Percentiles rank a stretch among this genome's conserved stretches.
phyloP scores from a whole-genome alignment of 129 eudicot species.

The Apium graveolens region DNA sequence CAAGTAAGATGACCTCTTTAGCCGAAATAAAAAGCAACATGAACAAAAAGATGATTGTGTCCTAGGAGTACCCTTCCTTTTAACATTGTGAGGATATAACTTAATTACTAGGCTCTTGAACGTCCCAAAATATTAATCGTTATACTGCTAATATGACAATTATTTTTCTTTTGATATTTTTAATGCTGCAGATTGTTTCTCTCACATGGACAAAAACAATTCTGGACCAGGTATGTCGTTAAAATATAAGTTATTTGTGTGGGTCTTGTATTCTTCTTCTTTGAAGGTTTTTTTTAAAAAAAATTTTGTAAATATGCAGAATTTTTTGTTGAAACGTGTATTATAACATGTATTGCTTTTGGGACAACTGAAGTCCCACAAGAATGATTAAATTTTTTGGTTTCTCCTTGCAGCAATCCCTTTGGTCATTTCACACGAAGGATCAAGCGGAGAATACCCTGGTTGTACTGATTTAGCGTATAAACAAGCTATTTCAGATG shows the following conservation, averaged over 20 bases:
- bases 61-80: neutral
- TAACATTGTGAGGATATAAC: neutral
- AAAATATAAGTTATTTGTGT: neutral
- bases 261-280: neutral
- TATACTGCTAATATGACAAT: neutral
- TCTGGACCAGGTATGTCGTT: slow-evolving; percentile 49
- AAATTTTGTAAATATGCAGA: too few relatives aligned
- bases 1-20: neutral
- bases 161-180: neutral
- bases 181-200: slow-evolving; percentile 54
- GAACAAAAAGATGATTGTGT: neutral
- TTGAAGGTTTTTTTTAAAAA: too few relatives aligned
- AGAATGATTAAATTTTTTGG: neutral
- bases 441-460: slow-evolving; percentile 91
- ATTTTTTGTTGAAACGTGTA: neutral
- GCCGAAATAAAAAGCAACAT: neutral
- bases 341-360: neutral
- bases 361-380: neutral
- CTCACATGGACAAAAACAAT: slow-evolving; percentile 41
- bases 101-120: neutral
- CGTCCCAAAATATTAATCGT: too few relatives aligned
- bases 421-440: slow-evolving; percentile 62
- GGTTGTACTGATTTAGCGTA: slow-evolving; percentile 82
- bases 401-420: slow-evolving; percentile 39
- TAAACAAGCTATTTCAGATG: slow-evolving; percentile 65